Conservation (phyloP, 139 green algal genomes). For the Desmodesmus armatus region DNA sequence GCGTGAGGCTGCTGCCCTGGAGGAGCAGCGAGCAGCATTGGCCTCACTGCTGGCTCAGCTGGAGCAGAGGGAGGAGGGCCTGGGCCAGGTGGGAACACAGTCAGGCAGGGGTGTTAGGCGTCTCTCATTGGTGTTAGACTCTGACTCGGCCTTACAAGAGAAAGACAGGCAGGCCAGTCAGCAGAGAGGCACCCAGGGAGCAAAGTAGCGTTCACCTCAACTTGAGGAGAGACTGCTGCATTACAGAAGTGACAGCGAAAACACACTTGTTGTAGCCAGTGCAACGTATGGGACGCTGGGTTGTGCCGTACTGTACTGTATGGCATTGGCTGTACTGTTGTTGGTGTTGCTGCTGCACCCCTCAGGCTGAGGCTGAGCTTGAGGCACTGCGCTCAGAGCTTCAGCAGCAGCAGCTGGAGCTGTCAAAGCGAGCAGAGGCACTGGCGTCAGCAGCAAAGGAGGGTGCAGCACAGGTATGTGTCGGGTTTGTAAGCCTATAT, state of each 20-base stretch:
- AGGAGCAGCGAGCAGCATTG: constrained; percentile 35
- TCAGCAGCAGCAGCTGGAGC: constrained; percentile 31
- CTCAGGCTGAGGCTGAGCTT: constrained; percentile 42
- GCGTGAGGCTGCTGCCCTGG: constrained; percentile 32
- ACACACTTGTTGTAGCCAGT: too few relatives aligned
- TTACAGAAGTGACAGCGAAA: too few relatives aligned
- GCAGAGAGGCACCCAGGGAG: too few relatives aligned
- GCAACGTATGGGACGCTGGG: too few relatives aligned
- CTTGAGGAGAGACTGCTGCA: too few relatives aligned
- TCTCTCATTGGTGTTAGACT: background rate
- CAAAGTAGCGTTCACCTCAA: too few relatives aligned
- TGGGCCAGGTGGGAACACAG: constrained; percentile 25
- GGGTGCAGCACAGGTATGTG: constrained; percentile 18
- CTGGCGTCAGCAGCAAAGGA: constrained; percentile 42
- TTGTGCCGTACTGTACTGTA: too few relatives aligned
- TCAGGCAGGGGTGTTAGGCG: background rate
- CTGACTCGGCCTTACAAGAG: too few relatives aligned
- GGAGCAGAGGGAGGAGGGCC: constrained; percentile 35
- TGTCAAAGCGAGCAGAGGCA: constrained; percentile 5
- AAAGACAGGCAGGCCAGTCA: too few relatives aligned
- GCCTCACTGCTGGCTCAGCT: constrained; percentile 34
- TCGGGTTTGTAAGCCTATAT: too few relatives aligned
- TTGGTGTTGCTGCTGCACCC: background rate
- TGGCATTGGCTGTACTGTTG: too few relatives aligned
- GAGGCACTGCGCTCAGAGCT: constrained; percentile 42